phyloP scores from a whole-genome alignment of 2,329 filamentous ascomycete genomes.

The Ilyonectria destructans region DNA sequence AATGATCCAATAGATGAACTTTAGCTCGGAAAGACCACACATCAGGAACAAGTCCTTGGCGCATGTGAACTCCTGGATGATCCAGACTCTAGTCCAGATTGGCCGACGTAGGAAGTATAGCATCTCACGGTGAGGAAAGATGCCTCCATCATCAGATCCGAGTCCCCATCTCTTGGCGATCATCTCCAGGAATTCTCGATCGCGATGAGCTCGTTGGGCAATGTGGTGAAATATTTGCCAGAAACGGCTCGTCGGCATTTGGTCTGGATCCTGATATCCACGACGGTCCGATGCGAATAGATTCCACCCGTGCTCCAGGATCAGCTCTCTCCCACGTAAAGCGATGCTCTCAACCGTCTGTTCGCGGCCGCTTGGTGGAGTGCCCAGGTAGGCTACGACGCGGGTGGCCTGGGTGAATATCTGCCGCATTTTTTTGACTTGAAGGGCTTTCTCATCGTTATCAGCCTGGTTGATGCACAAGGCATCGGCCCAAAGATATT shows the following conservation, averaged over 20 bases:
- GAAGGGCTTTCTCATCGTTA: background rate
- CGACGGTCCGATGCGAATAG: background rate
- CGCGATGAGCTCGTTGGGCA: background rate
- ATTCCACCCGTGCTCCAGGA: background rate
- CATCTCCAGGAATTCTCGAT: background rate
- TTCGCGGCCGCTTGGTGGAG: background rate
- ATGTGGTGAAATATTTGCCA: background rate
- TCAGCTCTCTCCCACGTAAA: background rate
- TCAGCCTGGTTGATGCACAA: background rate
- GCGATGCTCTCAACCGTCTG: background rate
- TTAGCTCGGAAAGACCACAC: background rate
- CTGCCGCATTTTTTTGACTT: background rate
- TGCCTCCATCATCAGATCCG: background rate
- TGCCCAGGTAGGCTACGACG: background rate
- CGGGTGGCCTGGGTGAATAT: background rate
- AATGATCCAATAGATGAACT: background rate
- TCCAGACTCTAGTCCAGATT: background rate
- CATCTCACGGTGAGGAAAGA: background rate
- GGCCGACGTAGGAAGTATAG: background rate
- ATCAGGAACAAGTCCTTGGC: background rate
- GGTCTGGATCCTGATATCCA: background rate
- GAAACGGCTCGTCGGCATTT: background rate
- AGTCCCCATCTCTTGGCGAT: background rate
- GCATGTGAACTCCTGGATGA: slow-evolving; percentile 1
- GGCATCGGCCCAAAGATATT: background rate